Conservation (phyloP, 805 yeast genomes). For the Candida lessepsii region DNA sequence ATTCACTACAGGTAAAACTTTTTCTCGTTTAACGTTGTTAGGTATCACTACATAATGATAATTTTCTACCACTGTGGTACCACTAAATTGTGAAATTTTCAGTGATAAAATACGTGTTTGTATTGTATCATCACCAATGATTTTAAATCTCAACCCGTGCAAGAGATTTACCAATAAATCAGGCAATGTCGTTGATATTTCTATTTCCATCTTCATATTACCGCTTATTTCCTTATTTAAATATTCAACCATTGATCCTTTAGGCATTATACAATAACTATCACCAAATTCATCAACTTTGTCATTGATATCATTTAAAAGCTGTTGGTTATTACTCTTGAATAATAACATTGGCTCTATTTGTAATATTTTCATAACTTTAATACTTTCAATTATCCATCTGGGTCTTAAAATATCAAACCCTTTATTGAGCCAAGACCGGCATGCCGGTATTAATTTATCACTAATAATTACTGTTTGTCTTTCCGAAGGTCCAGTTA, state of each 20-base stretch:
- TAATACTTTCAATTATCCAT: slow-evolving; percentile 73
- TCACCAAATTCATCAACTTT: slow-evolving; percentile 64
- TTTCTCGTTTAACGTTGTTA: not conserved
- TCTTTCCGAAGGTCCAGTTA: slow-evolving; percentile 3
- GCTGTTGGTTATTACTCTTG: slow-evolving; percentile 29
- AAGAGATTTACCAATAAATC: slow-evolving; percentile 7
- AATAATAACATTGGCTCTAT: slow-evolving; percentile 64
- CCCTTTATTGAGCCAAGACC: slow-evolving; percentile 35
- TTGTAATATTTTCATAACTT: slow-evolving; percentile 38
- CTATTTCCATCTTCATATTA: not conserved
- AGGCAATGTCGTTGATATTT: not conserved
- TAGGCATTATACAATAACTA: slow-evolving; percentile 41
- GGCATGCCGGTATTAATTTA: slow-evolving; percentile 25
- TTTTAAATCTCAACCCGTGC: slow-evolving; percentile 4
- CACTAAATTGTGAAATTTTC: slow-evolving; percentile 7
- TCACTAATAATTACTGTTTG: slow-evolving; percentile 26
- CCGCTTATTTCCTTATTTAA: not conserved
- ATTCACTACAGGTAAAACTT: slow-evolving; percentile 17
- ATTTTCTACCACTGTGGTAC: slow-evolving; percentile 1
- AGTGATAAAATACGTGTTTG: not conserved
- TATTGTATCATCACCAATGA: slow-evolving; percentile 2
- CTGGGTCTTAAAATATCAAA: slow-evolving; percentile 62
- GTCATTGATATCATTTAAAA: slow-evolving; percentile 18
- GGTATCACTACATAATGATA: not conserved
- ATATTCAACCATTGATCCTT: slow-evolving; percentile 8